These are phyloP conservation scores for Mrakia gelida DNA, from an alignment of 768 basidiomycete genomes.

Conservation along the genomic window DNA sequence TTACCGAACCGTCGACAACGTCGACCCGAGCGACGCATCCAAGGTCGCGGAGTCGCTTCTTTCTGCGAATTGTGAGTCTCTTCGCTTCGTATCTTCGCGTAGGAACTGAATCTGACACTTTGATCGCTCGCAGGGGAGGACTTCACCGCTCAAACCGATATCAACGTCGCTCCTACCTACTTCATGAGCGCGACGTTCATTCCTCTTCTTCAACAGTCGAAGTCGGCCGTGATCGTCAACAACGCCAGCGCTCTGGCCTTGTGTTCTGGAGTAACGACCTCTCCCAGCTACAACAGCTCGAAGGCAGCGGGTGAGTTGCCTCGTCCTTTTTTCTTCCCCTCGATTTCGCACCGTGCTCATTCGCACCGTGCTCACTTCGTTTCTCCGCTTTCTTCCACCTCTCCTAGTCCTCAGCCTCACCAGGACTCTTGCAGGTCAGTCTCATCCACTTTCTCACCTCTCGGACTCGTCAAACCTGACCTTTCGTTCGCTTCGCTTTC, in stretches of 20 bases:
- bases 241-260: background rate
- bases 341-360: background rate
- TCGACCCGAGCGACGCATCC: background rate
- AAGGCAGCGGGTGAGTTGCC: background rate
- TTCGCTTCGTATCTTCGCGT: background rate
- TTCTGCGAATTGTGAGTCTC: background rate
- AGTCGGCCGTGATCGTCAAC: conserved; percentile 1
- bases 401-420: conserved; percentile 6
- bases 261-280: conserved; percentile 7
- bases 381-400: background rate
- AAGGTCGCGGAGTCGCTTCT: background rate
- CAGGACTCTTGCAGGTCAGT: background rate
- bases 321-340: background rate
- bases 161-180: conserved; percentile 11
- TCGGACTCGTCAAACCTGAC: background rate
- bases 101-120: background rate
- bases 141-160: conserved; percentile 1
- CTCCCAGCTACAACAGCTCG: conserved; percentile 2
- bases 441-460: no score
- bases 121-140: background rate
- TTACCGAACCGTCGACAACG: background rate
- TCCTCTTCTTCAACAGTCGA: background rate
- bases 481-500: background rate
- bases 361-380: background rate
- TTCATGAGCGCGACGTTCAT: conserved; percentile 4